phyloP scores from a whole-genome alignment of 768 basidiomycete genomes.

The Sistotremastrum niveocremeum region DNA sequence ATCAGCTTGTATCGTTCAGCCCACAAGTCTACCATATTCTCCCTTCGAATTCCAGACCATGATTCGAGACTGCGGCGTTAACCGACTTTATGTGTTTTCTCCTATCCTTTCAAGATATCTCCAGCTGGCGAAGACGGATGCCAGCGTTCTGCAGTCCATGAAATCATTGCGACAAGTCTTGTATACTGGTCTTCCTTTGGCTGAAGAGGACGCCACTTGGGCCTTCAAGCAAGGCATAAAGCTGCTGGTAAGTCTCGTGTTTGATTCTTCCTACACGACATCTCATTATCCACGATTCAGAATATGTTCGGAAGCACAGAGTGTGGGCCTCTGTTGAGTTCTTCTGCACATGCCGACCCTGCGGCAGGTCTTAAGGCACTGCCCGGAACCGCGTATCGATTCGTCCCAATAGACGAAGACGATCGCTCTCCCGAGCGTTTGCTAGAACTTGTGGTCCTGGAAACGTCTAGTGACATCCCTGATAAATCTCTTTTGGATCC shows the following conservation, averaged over 20 bases:
- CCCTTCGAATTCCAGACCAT: constrained; percentile 60
- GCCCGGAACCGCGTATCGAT: constrained; percentile 54
- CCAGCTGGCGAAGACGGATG: constrained; percentile 41
- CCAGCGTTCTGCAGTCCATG: constrained; percentile 46
- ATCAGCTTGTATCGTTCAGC: constrained; percentile 60
- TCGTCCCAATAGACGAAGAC: constrained; percentile 45
- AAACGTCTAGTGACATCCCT: constrained; percentile 58
- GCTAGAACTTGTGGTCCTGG: constrained; percentile 56
- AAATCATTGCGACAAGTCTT: constrained; percentile 46
- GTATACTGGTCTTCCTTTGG: constrained; percentile 51
- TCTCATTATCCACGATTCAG: constrained; percentile 22
- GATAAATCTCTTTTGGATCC: constrained; percentile 37
- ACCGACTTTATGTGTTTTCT: constrained; percentile 64
- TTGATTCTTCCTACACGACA: constrained; percentile 7
- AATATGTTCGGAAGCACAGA: constrained; percentile 78
- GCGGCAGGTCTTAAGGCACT: constrained; percentile 41
- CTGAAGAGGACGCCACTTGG: constrained; percentile 59
- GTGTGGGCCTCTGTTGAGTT: constrained; percentile 58
- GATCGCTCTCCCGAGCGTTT: constrained; percentile 38
- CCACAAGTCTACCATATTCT: constrained; percentile 49
- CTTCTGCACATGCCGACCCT: constrained; percentile 37
- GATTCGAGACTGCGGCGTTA: constrained; percentile 52
- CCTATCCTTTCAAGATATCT: constrained; percentile 56
- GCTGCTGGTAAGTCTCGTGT: constrained; percentile 35
- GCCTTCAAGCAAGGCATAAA: constrained; percentile 50